Percentiles rank a stretch among this genome's conserved stretches.
These are phyloP conservation scores for Anethum foeniculum DNA, from an alignment of 140 eudicot genomes.

Conservation along the genomic window DNA sequence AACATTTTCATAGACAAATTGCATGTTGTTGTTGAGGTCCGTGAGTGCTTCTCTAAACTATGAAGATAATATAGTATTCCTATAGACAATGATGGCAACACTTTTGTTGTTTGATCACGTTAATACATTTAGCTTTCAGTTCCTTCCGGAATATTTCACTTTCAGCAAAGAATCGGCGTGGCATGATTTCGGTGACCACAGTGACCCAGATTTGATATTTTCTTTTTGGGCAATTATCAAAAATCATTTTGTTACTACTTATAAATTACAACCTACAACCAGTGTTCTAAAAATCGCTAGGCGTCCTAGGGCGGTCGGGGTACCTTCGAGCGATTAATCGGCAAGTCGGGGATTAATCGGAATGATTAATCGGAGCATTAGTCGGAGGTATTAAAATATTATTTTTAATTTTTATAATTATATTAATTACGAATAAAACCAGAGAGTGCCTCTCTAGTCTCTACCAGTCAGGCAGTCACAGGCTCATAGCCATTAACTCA, in stretches of 20 bases:
- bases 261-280: neutral
- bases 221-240: neutral
- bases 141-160: neutral
- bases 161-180: neutral
- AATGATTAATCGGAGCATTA: too few species aligned
- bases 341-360: too few species aligned
- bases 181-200: neutral
- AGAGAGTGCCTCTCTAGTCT: too few species aligned
- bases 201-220: neutral
- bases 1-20: neutral
- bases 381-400: too few species aligned
- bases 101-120: neutral
- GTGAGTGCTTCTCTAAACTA: slow-evolving; percentile 6
- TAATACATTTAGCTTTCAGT: neutral
- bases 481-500: too few species aligned
- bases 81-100: neutral
- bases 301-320: too few species aligned
- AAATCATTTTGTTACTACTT: neutral
- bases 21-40: neutral
- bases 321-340: too few species aligned
- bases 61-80: neutral
- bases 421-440: too few species aligned
- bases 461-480: too few species aligned
- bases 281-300: too few species aligned
- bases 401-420: too few species aligned